Evolutionary conservation across 495 filamentous ascomycete species (phyloP).

Genomic region (Penicillium crystallinum): DNA sequence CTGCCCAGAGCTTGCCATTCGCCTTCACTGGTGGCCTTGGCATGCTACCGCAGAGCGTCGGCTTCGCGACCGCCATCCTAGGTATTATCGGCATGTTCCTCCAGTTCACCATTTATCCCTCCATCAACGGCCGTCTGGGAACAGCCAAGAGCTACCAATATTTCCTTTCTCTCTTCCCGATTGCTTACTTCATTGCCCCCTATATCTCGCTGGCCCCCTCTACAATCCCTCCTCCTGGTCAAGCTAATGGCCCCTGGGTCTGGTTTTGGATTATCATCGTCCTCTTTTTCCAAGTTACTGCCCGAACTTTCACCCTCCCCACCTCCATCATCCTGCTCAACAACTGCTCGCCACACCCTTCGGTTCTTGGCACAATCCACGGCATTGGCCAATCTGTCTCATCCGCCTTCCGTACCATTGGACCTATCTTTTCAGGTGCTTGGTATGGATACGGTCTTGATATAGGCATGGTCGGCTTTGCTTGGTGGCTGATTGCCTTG

Average conservation of each 20-base stretch:
- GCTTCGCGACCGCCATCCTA: slow-evolving; percentile 71
- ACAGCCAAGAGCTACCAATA: slow-evolving; percentile 63
- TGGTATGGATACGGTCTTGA: slow-evolving; percentile 67
- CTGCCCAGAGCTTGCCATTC: slow-evolving; percentile 53
- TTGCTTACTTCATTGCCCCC: slow-evolving; percentile 66
- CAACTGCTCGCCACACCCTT: slow-evolving; percentile 77
- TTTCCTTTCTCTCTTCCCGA: slow-evolving; percentile 65
- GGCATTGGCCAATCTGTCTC: slow-evolving; percentile 73
- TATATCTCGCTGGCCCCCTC: slow-evolving; percentile 69
- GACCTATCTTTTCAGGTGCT: slow-evolving; percentile 65
- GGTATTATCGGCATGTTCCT: slow-evolving; percentile 71
- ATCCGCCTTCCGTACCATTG: slow-evolving; percentile 65
- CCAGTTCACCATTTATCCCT: slow-evolving; percentile 73
- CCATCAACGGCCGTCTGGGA: slow-evolving; percentile 60
- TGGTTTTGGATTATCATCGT: slow-evolving; percentile 67
- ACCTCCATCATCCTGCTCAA: slow-evolving; percentile 75
- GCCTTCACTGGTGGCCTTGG: slow-evolving; percentile 77
- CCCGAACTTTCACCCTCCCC: slow-evolving; percentile 77
- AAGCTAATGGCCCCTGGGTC: slow-evolving; percentile 59
- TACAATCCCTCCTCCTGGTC: slow-evolving; percentile 49
- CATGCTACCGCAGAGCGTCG: slow-evolving; percentile 67
- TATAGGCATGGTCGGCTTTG: slow-evolving; percentile 66
- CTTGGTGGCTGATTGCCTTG: slow-evolving; percentile 67
- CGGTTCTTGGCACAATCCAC: slow-evolving; percentile 76
- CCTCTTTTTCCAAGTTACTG: slow-evolving; percentile 67